phyloP scores from a whole-genome alignment of 2,329 filamentous ascomycete species.

The Penicillium sp. region DNA sequence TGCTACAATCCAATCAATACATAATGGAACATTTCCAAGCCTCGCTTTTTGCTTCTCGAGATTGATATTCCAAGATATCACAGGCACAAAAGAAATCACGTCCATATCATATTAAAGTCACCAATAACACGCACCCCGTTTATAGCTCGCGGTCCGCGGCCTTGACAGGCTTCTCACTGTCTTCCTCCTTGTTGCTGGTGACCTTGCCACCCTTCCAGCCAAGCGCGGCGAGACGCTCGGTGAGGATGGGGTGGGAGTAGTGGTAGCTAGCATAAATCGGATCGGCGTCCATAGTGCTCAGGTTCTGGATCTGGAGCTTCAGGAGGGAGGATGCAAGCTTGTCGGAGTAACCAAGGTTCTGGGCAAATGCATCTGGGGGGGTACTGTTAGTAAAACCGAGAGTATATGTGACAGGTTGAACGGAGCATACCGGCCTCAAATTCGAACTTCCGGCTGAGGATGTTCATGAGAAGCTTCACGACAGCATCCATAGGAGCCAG shows the following conservation, averaged over 20 bases:
- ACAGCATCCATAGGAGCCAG: constrained; percentile 90
- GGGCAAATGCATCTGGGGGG: constrained; percentile 71
- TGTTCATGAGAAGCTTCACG: constrained; percentile 93
- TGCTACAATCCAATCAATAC: constrained; percentile 9
- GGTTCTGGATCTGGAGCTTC: constrained; percentile 96
- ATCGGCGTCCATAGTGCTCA: constrained; percentile 98
- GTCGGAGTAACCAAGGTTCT: constrained; percentile 74
- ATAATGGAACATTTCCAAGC: constrained; percentile 6
- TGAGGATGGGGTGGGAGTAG: constrained; percentile 94
- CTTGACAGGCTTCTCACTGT: constrained; percentile 61
- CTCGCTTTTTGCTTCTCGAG: background rate
- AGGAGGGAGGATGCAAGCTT: constrained; percentile 86
- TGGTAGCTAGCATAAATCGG: constrained; percentile 98
- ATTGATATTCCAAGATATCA: background rate
- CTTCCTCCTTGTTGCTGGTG: constrained; percentile 48
- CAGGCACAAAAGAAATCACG: background rate
- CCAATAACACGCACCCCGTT: constrained; percentile 9
- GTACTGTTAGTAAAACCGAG: constrained; percentile 18
- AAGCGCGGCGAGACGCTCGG: constrained; percentile 86
- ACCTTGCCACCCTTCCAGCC: constrained; percentile 69
- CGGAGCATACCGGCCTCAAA: constrained; percentile 73
- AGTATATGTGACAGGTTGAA: background rate
- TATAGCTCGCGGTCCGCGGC: constrained; percentile 75
- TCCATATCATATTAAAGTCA: background rate
- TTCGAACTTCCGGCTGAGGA: constrained; percentile 90